Conservation (phyloP, 2,329 filamentous ascomycete genomes). For the Aureobasidium namibiae region DNA sequence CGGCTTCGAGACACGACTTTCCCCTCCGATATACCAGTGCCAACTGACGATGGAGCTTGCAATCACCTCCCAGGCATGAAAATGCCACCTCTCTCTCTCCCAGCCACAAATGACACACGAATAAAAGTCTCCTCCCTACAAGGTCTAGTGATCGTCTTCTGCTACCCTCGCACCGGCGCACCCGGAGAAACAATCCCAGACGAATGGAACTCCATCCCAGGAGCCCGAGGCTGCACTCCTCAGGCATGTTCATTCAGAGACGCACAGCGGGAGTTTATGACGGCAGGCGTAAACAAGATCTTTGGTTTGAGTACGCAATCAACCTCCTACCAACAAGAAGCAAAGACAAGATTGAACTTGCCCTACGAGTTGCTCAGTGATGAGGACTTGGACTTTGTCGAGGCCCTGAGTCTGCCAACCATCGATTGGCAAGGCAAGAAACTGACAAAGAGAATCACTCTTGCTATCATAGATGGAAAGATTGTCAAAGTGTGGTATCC, state of each 20-base stretch:
- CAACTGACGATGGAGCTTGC: conserved; percentile 34
- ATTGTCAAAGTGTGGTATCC: conserved; percentile 36
- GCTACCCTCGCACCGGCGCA: conserved; percentile 33
- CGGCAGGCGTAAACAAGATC: conserved; percentile 26
- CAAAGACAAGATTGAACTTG: conserved; percentile 30
- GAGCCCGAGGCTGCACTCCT: conserved; percentile 37
- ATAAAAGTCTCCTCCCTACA: conserved; percentile 28
- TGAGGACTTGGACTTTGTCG: conserved; percentile 28
- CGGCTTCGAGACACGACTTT: conserved; percentile 17
- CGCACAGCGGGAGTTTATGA: conserved; percentile 22
- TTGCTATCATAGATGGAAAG: conserved; percentile 33
- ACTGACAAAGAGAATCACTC: conserved; percentile 31
- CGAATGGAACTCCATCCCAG: conserved; percentile 35
- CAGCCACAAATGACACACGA: conserved; percentile 25
- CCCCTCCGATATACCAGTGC: conserved; percentile 29
- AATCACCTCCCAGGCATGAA: conserved; percentile 26
- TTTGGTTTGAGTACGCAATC: conserved; percentile 35
- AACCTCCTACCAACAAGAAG: conserved; percentile 33
- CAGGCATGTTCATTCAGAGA: conserved; percentile 39
- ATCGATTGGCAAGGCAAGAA: conserved; percentile 32
- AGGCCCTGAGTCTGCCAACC: conserved; percentile 29
- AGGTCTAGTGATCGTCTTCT: conserved; percentile 34
- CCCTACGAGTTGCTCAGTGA: conserved; percentile 36
- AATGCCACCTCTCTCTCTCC: conserved; percentile 28
- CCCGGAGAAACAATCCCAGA: conserved; percentile 33